A percentile compares a stretch with the other conserved stretches of the same genome.
phyloP scores from a whole-genome alignment of 2,329 filamentous ascomycete species.

The Microdochium trichocladiopsis region DNA sequence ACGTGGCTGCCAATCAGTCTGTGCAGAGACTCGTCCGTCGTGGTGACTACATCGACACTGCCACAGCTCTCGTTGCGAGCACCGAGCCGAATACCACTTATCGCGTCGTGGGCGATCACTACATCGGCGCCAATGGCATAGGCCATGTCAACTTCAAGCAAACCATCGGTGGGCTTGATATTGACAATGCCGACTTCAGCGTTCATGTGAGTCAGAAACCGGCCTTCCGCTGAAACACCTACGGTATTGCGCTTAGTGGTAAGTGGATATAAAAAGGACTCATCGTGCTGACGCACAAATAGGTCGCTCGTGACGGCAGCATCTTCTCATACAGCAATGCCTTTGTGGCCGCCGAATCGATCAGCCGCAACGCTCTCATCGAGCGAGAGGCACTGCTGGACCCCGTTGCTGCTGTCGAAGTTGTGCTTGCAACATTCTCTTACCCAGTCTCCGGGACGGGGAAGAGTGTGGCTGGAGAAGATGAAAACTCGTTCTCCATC shows the following conservation, averaged over 20 bases:
- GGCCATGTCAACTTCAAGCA: slow-evolving; percentile 47
- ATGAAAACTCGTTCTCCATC: slow-evolving; percentile 21
- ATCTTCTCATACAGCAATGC: slow-evolving; percentile 45
- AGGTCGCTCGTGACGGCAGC: slow-evolving; percentile 40
- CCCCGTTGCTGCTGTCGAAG: slow-evolving; percentile 15
- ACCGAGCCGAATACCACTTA: slow-evolving; percentile 25
- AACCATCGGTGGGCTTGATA: slow-evolving; percentile 41
- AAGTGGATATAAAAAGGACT: too few species aligned
- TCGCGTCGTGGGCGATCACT: slow-evolving; percentile 38
- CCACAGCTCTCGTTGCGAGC: slow-evolving; percentile 26
- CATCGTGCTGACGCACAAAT: too few species aligned
- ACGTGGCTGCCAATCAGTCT: slow-evolving; percentile 4
- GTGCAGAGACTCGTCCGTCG: slow-evolving; percentile 8
- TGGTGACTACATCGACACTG: slow-evolving; percentile 25
- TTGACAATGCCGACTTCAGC: slow-evolving; percentile 49
- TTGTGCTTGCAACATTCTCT: slow-evolving; percentile 17
- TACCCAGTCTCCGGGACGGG: slow-evolving; percentile 1
- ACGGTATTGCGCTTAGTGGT: too few species aligned
- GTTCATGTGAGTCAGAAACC: slow-evolving; percentile 36
- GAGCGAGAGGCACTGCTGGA: slow-evolving; percentile 16
- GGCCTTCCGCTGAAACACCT: too few species aligned
- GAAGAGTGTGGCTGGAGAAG: slow-evolving; percentile 13
- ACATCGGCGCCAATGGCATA: slow-evolving; percentile 39
- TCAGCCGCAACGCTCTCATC: slow-evolving; percentile 16
- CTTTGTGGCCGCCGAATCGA: slow-evolving; percentile 22